Percentiles rank a stretch among this genome's conserved stretches.
Conservation (phyloP, 352 stramenopile species). For the Paralagenidium karlingii region DNA sequence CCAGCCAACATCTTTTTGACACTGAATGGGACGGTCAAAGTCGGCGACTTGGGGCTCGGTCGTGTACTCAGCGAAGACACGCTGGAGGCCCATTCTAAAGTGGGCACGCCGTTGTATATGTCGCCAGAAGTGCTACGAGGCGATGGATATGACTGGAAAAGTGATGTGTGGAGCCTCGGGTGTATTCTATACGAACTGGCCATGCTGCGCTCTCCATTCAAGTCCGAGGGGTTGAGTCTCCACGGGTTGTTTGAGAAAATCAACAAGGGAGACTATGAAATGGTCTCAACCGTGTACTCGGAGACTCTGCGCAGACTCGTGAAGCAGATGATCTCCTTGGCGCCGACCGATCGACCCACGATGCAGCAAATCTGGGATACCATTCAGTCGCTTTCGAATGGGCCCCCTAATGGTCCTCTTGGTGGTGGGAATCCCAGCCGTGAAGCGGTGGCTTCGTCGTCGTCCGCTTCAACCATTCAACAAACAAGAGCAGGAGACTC, state of each 20-base stretch:
- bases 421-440: slow-evolving; percentile 9
- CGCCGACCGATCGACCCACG: slow-evolving; percentile 34
- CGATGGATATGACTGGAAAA: slow-evolving; percentile 92
- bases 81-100: slow-evolving; percentile 79
- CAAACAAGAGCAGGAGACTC: slow-evolving; percentile 10
- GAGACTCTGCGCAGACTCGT: slow-evolving; percentile 35
- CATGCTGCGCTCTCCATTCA: slow-evolving; percentile 91
- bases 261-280: slow-evolving; percentile 75
- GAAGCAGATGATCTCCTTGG: slow-evolving; percentile 62
- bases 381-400: slow-evolving; percentile 14
- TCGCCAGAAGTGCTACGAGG: slow-evolving; percentile 89
- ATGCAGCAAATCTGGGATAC: slow-evolving; percentile 51
- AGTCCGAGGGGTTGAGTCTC: slow-evolving; percentile 84
- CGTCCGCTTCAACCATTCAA: slow-evolving; percentile 4
- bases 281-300: slow-evolving; percentile 47
- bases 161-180: slow-evolving; percentile 91
- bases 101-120: slow-evolving; percentile 93
- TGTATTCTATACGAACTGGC: slow-evolving; percentile 94
- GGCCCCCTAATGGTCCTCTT: slow-evolving; percentile 20
- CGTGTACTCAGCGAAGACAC: slow-evolving; percentile 72
- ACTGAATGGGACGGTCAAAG: slow-evolving; percentile 83
- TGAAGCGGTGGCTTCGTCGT: slow-evolving; percentile 8
- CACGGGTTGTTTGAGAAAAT: slow-evolving; percentile 89
- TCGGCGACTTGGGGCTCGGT: slow-evolving; percentile 67
- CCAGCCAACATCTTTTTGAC: slow-evolving; percentile 92